A percentile compares a stretch with the other conserved stretches of the same genome.
phyloP scores from a whole-genome alignment of 1,284 basidiomycete species.

The Ustilago shanxiensis region DNA sequence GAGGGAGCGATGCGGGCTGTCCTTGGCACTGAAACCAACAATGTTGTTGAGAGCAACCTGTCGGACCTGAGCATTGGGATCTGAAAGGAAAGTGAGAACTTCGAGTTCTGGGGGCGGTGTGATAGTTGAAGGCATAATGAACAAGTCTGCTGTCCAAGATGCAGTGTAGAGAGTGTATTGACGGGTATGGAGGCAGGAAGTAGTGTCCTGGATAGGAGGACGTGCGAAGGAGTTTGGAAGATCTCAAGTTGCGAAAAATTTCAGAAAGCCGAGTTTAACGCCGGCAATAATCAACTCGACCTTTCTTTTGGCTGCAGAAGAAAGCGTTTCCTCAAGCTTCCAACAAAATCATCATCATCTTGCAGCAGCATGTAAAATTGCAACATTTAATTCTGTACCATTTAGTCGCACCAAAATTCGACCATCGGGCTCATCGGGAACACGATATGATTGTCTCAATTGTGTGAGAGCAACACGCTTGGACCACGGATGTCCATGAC shows the following conservation, averaged over 20 bases:
- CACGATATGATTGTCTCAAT: background rate
- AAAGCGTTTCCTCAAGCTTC: slow-evolving; percentile 17
- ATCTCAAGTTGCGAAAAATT: slow-evolving; percentile 20
- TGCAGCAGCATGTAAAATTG: slow-evolving; percentile 1
- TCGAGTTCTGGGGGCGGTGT: slow-evolving; percentile 71
- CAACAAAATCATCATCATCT: slow-evolving; percentile 7
- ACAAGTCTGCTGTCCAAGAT: background rate
- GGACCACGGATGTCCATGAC: slow-evolving; percentile 19
- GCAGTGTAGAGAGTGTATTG: background rate
- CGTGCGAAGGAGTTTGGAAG: too few species aligned
- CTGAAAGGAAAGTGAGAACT: slow-evolving; percentile 86
- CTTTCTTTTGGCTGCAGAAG: background rate
- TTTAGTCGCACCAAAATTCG: background rate
- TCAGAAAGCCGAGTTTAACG: slow-evolving; percentile 18
- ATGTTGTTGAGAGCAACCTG: slow-evolving; percentile 88
- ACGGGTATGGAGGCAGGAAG: background rate
- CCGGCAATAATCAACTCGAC: slow-evolving; percentile 27
- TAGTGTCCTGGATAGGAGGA: slow-evolving; percentile 3
- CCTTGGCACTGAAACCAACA: slow-evolving; percentile 71
- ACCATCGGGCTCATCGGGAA: slow-evolving; percentile 19
- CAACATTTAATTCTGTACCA: background rate
- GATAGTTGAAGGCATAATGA: slow-evolving; percentile 36
- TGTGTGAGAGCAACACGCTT: slow-evolving; percentile 14
- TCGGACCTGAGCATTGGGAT: slow-evolving; percentile 86
- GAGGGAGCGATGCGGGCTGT: slow-evolving; percentile 56